A percentile compares a stretch with the other conserved stretches of the same genome.
Conservation (phyloP, 1,284 basidiomycete species). For the Gomphus bonarii region DNA sequence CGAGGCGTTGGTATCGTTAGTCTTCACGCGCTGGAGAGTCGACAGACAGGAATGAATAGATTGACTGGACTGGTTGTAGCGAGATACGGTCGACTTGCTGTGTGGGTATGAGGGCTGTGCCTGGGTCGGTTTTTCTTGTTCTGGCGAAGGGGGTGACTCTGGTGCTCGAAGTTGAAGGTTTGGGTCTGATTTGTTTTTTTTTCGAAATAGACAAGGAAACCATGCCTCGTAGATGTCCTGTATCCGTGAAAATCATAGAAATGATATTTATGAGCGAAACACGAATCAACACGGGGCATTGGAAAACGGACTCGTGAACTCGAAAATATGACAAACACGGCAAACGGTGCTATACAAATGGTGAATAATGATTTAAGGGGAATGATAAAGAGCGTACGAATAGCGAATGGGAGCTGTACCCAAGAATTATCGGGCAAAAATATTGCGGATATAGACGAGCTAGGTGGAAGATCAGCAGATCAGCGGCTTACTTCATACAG, state of each 20-base stretch:
- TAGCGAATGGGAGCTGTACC: background rate
- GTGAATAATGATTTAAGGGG: no score
- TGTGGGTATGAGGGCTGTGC: no score
- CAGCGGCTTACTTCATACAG: no score
- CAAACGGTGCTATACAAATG: background rate
- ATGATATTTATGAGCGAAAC: background rate
- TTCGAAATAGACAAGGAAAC: slow-evolving; percentile 13
- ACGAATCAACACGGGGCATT: no score
- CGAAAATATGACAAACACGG: slow-evolving; percentile 4
- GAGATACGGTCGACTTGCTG: background rate
- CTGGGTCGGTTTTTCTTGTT: no score
- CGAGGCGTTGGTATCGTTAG: no score
- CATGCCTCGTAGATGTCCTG: slow-evolving; percentile 2
- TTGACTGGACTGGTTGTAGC: background rate
- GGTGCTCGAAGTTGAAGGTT: no score
- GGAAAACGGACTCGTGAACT: slow-evolving; percentile 5
- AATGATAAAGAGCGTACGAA: background rate
- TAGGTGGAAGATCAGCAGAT: no score
- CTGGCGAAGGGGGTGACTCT: no score
- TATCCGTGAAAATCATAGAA: background rate
- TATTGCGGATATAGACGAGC: background rate
- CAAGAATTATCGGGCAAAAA: background rate
- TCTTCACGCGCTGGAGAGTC: no score
- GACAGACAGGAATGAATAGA: no score
- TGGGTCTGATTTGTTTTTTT: background rate